These are phyloP conservation scores for Penium margaritaceum DNA, from an alignment of 139 green algal species.

Conservation along the genomic window DNA sequence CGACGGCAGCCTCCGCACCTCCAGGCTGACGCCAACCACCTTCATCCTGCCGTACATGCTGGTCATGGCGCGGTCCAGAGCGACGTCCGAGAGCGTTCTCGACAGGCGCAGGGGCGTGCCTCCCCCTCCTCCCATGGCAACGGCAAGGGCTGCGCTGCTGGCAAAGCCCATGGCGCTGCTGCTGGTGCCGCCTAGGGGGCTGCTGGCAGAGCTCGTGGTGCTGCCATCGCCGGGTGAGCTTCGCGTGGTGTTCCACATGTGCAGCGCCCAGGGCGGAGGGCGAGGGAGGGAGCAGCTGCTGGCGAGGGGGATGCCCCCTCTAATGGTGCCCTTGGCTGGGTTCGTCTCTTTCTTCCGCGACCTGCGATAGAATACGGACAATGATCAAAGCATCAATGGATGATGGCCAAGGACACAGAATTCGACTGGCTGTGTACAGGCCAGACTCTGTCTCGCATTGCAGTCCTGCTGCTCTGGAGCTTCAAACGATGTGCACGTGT, in stretches of 20 bases:
- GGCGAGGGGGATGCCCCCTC: slow-evolving; percentile 30
- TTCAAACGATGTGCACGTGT: too few species aligned
- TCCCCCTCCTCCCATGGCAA: too few species aligned
- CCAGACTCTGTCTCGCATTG: not conserved
- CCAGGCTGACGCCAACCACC: not conserved
- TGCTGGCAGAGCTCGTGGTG: too few species aligned
- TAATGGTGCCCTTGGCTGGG: too few species aligned
- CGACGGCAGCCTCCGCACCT: not conserved
- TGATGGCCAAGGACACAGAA: too few species aligned
- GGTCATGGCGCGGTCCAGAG: not conserved
- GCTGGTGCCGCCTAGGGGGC: too few species aligned
- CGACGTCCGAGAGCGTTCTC: not conserved
- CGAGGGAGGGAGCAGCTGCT: slow-evolving; percentile 22
- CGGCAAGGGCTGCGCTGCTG: too few species aligned
- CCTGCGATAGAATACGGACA: too few species aligned
- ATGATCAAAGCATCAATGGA: too few species aligned
- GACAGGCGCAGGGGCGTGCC: not conserved
- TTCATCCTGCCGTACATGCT: slow-evolving; percentile 6
- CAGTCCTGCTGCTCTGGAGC: not conserved
- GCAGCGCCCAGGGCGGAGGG: slow-evolving; percentile 32
- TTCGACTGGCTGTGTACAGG: too few species aligned
- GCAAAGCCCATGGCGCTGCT: too few species aligned
- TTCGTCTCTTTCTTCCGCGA: too few species aligned
- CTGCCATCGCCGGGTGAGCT: not conserved
- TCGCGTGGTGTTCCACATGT: slow-evolving; percentile 24